These are phyloP conservation scores for Sistotremastrum niveocremeum DNA, from an alignment of 768 basidiomycete genomes.

Conservation along the genomic window DNA sequence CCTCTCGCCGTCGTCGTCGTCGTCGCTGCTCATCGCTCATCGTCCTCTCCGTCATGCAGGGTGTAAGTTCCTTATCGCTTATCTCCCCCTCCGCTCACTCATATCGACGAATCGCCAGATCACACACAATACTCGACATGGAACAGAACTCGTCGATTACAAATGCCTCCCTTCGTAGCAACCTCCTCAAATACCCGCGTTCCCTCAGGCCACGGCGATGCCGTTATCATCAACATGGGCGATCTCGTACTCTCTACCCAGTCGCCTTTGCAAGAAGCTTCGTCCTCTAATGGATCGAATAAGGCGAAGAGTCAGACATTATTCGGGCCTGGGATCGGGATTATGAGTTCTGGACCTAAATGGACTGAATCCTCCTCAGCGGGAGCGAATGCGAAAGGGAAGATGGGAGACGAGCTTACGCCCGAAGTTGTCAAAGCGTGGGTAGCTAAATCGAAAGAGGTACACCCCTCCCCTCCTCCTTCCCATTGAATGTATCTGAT, in stretches of 20 bases:
- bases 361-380: constrained; percentile 41
- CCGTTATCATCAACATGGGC: constrained; percentile 20
- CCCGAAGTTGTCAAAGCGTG: constrained; percentile 71
- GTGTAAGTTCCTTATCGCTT: no score
- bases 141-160: constrained; percentile 44
- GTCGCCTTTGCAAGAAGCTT: constrained; percentile 1
- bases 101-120: constrained; percentile 17
- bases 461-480: constrained; percentile 20
- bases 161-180: constrained; percentile 38
- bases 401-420: constrained; percentile 60
- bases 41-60: no score
- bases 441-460: constrained; percentile 83
- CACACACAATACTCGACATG: constrained; percentile 39
- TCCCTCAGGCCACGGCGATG: constrained; percentile 21
- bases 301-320: constrained; percentile 66
- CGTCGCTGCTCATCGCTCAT: no score
- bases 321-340: constrained; percentile 85
- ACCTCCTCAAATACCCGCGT: constrained; percentile 35
- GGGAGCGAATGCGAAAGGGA: constrained; percentile 34
- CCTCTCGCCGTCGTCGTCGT: no score
- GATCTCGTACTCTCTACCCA: constrained; percentile 11
- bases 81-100: no score
- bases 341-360: constrained; percentile 49
- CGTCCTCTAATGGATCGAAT: constrained; percentile 25
- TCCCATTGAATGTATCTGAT: constrained; percentile 3